phyloP scores from a whole-genome alignment of 495 filamentous ascomycete genomes.

The Lasiosphaeria miniovina region DNA sequence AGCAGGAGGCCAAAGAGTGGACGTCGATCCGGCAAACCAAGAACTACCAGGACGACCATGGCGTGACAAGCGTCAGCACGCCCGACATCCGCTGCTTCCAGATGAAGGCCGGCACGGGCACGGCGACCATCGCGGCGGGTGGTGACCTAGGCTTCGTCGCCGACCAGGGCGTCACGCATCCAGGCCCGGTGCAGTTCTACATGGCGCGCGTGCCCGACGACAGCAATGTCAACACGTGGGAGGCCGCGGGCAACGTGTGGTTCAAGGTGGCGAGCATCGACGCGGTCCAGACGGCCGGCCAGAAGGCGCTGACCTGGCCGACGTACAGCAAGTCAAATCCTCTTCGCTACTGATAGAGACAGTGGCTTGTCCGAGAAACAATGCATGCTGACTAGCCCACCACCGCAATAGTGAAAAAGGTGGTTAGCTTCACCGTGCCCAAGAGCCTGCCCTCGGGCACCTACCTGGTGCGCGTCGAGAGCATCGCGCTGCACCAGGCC shows the following conservation, averaged over 20 bases:
- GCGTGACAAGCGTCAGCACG: slow-evolving; percentile 36
- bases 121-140: slow-evolving; percentile 37
- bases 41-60: slow-evolving; percentile 45
- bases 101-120: slow-evolving; percentile 22
- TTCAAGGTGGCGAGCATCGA: slow-evolving; percentile 43
- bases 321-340: slow-evolving; percentile 32
- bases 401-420: slow-evolving; percentile 3
- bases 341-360: no score
- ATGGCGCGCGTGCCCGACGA: slow-evolving; percentile 44
- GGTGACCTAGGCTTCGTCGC: slow-evolving; percentile 39
- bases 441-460: slow-evolving; percentile 37
- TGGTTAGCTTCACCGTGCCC: slow-evolving; percentile 38
- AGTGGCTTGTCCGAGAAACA: no score
- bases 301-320: slow-evolving; percentile 33
- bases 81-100: slow-evolving; percentile 45
- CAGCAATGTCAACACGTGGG: slow-evolving; percentile 41
- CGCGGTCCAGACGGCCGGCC: slow-evolving; percentile 21
- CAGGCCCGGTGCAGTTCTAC: slow-evolving; percentile 45
- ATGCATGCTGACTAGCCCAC: no score
- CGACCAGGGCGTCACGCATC: slow-evolving; percentile 36
- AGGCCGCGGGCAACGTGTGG: slow-evolving; percentile 44
- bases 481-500: slow-evolving; percentile 39
- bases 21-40: slow-evolving; percentile 42
- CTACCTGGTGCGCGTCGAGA: slow-evolving; percentile 41
- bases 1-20: slow-evolving; percentile 37